Conservation (phyloP, 2,329 filamentous ascomycete genomes). For the Penicillium sp. region DNA sequence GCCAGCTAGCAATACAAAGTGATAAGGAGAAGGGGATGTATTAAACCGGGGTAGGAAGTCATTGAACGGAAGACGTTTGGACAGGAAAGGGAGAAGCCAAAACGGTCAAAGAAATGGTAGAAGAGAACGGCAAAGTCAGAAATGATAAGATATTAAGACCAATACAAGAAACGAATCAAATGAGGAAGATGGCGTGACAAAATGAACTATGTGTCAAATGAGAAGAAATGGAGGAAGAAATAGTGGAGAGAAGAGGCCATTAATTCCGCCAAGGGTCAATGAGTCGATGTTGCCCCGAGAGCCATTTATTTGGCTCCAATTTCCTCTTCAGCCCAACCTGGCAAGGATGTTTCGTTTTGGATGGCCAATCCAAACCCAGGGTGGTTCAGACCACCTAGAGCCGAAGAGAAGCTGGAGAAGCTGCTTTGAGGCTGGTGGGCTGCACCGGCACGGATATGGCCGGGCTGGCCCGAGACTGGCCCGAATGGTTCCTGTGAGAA, state of each 20-base stretch:
- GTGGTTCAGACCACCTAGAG: constrained; percentile 54
- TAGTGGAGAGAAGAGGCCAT: constrained; percentile 19
- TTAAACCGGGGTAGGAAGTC: constrained; percentile 28
- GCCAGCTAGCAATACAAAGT: constrained; percentile 39
- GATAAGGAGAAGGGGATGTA: constrained; percentile 27
- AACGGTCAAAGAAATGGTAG: constrained; percentile 15
- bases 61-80: constrained; percentile 25
- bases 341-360: constrained; percentile 52
- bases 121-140: constrained; percentile 19
- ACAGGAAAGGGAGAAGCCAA: constrained; percentile 20
- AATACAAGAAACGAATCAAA: constrained; percentile 31
- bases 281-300: constrained; percentile 13
- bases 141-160: constrained; percentile 25
- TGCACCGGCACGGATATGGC: constrained; percentile 33
- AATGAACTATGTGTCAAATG: constrained; percentile 17
- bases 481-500: constrained; percentile 57
- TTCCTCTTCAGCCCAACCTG: constrained; percentile 61
- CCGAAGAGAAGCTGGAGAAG: constrained; percentile 55
- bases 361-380: constrained; percentile 56
- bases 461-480: constrained; percentile 33
- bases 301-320: constrained; percentile 49
- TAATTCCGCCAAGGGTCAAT: constrained; percentile 15
- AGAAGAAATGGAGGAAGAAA: constrained; percentile 10
- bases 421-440: constrained; percentile 46
- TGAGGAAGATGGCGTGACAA: constrained; percentile 17